phyloP scores from a whole-genome alignment of 1,284 basidiomycete species.

The Mycena sp. region DNA sequence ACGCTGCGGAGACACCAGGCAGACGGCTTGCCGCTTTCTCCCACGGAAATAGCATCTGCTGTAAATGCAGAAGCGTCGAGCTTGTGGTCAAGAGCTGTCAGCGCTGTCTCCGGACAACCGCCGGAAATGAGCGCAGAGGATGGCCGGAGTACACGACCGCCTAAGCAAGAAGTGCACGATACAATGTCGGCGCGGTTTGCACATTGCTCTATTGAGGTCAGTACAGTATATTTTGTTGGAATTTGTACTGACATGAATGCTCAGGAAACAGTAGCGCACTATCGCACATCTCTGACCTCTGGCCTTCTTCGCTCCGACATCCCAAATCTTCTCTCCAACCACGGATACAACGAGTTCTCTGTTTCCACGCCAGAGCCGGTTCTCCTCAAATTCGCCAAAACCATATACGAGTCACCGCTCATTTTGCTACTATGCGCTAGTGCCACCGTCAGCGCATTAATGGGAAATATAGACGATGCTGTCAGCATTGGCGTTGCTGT shows the following conservation, averaged over 20 bases:
- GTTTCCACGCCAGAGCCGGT: conserved; percentile 86
- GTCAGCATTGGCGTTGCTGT: conserved; percentile 95
- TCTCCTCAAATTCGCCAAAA: conserved; percentile 89
- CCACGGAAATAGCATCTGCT: conserved; percentile 52
- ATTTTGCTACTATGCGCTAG: conserved; percentile 92
- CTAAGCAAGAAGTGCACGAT: conserved; percentile 45
- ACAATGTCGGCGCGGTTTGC: conserved; percentile 69
- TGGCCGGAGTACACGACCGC: conserved; percentile 38
- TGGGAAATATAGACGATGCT: conserved; percentile 96
- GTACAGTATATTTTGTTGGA: conserved; percentile 36
- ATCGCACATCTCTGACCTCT: conserved; percentile 65
- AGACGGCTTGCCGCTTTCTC: conserved; percentile 53
- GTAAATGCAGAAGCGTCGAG: conserved; percentile 55
- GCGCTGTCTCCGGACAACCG: conserved; percentile 51
- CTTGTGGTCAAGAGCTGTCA: conserved; percentile 57
- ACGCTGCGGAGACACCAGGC: conserved; percentile 75
- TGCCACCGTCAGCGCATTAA: conserved; percentile 86
- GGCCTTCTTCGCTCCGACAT: conserved; percentile 78
- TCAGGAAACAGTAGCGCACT: conserved; percentile 75
- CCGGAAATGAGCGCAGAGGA: conserved; percentile 35
- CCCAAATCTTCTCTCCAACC: conserved; percentile 68
- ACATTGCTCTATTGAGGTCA: conserved; percentile 65
- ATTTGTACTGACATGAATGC: neutral
- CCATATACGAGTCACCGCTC: conserved; percentile 93
- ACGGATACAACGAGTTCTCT: conserved; percentile 95